These are phyloP conservation scores for Dimocarpus longan DNA, from an alignment of 345 rosid species.

Conservation along the genomic window DNA sequence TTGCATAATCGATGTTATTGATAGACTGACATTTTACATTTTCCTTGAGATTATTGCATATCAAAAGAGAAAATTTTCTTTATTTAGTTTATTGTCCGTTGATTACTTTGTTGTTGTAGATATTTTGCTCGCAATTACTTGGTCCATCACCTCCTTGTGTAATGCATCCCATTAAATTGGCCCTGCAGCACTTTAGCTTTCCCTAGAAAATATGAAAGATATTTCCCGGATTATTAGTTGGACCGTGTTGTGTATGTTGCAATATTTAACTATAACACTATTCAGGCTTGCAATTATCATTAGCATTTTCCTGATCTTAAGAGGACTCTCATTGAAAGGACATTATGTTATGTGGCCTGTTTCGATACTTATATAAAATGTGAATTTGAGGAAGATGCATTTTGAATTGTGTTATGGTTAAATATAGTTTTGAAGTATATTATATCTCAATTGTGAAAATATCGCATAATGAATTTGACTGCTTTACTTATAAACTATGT, in stretches of 20 bases:
- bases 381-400: background rate
- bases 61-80: background rate
- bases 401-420: background rate
- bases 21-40: background rate
- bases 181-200: background rate
- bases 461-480: background rate
- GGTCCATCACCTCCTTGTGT: background rate
- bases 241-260: background rate
- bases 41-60: background rate
- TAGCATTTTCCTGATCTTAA: background rate
- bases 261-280: background rate
- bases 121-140: background rate
- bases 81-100: background rate
- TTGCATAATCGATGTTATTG: background rate
- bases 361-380: background rate
- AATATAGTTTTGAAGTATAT: background rate
- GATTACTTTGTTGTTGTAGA: background rate
- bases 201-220: background rate
- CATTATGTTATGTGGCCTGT: background rate
- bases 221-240: conserved; percentile 2
- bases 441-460: background rate
- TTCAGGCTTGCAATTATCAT: background rate
- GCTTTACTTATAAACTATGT: background rate
- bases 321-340: background rate
- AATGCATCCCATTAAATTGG: background rate